These are phyloP conservation scores for Carex scoparia DNA, from an alignment of 176 grass and related monocot species.

Conservation along the genomic window DNA sequence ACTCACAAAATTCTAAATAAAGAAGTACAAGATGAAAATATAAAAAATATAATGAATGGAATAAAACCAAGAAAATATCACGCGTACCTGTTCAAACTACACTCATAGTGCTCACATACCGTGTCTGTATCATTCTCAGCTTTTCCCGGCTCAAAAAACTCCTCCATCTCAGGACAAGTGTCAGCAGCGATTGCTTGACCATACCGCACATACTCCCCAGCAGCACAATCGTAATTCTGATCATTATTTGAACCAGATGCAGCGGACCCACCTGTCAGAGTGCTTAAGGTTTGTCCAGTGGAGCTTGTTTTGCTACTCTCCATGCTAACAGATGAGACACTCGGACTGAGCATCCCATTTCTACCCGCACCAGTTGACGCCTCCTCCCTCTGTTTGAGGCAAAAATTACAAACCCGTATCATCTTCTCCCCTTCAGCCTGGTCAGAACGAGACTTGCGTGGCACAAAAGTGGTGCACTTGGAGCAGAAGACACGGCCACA, in stretches of 20 bases:
- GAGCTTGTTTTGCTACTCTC: slow-evolving; percentile 57
- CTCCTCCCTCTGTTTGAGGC: slow-evolving; percentile 72
- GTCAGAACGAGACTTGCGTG: slow-evolving; percentile 33
- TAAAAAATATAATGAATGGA: slow-evolving; percentile 14
- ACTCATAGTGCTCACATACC: slow-evolving; percentile 40
- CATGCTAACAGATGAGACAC: slow-evolving; percentile 48
- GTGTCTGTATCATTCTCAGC: slow-evolving; percentile 27
- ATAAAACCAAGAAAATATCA: slow-evolving; percentile 1
- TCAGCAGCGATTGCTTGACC: slow-evolving; percentile 17
- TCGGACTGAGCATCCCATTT: slow-evolving; percentile 43
- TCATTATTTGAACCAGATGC: slow-evolving; percentile 36
- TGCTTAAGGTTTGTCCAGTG: slow-evolving; percentile 37
- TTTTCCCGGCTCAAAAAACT: slow-evolving; percentile 20
- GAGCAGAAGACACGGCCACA: slow-evolving; percentile 96
- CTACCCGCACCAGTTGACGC: slow-evolving; percentile 14
- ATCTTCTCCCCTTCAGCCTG: slow-evolving; percentile 59
- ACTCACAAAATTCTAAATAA: background rate
- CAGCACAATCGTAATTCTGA: slow-evolving; percentile 30
- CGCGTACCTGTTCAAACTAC: slow-evolving; percentile 73
- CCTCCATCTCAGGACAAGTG: slow-evolving; percentile 35
- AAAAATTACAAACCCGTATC: slow-evolving; percentile 87
- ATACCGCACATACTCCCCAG: slow-evolving; percentile 21
- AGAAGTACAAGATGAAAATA: background rate
- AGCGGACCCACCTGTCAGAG: slow-evolving; percentile 37
- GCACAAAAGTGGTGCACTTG: slow-evolving; percentile 71